Conservation (phyloP, 2,329 filamentous ascomycete species). For the Cadophora gregata region DNA sequence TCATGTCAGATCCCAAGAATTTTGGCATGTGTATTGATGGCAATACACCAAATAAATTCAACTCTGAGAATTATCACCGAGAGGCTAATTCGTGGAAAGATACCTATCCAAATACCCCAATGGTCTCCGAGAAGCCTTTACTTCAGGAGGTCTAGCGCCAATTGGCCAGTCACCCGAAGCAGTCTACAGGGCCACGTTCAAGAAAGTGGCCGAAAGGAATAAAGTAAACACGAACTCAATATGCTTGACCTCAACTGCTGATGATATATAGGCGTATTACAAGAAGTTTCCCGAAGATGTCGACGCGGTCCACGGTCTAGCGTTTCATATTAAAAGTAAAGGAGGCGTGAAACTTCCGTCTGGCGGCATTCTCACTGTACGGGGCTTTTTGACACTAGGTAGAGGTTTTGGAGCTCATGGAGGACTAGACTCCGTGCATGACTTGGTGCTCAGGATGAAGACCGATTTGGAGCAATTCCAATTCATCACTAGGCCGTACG, state of each 20-base stretch:
- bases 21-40: neutral
- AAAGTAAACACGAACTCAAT: constrained; percentile 6
- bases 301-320: constrained; percentile 61
- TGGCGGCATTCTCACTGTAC: constrained; percentile 74
- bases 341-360: constrained; percentile 68
- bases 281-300: constrained; percentile 84
- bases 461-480: constrained; percentile 78
- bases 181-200: constrained; percentile 76
- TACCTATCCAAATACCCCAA: constrained; percentile 76
- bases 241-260: neutral
- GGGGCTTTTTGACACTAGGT: constrained; percentile 78
- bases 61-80: neutral
- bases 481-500: constrained; percentile 68
- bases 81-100: constrained; percentile 15
- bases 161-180: constrained; percentile 73
- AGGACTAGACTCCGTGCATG: constrained; percentile 77
- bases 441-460: constrained; percentile 71
- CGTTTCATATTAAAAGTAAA: constrained; percentile 61
- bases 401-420: constrained; percentile 80
- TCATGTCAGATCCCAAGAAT: neutral
- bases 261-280: constrained; percentile 64
- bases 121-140: constrained; percentile 80
- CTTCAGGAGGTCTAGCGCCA: constrained; percentile 84
- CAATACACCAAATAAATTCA: neutral
- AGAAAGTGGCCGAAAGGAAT: constrained; percentile 74